Base-by-base conservation (phyloP, 2,329 filamentous ascomycete species). In the Daldinia sp. region DNA sequence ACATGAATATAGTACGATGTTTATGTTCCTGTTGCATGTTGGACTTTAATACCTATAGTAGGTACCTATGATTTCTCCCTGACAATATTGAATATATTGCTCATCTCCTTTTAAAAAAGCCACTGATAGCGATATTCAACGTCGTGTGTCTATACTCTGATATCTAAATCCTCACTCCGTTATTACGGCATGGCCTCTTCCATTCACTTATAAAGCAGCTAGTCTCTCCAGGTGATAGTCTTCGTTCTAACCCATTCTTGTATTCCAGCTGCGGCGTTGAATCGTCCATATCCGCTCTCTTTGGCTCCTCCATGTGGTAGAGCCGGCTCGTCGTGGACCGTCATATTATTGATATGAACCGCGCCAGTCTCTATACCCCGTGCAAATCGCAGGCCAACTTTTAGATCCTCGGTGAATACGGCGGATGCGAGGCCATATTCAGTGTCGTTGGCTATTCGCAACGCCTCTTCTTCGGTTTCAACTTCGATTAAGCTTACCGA, bases 371-470 rank as follows among this genome's bases (percentile, higher is more conserved):
- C 83, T 55, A 89, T 84, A 67, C 82, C 79, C 72, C 80, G 83
- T 3, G 87, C 85, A 33, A 89, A 79, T 18, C 83, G 81, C 58
- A 89, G 69, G 0, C 84, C 87, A 4, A 80, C 80, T 72, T 84
- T 81, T 59, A 92, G 78, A 74, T 90, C 86, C 74, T 85, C 82
- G 0, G 90, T 92, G 76, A 91, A 92, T 5, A 93, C 84, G 0
- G 89, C 85, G 2, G 86, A 86, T 3, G 85, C 83, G 6, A 93
- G 85, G 3, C 90, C 90, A 75, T 91, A 92, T 42, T 91, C 88
- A 3, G 89, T 92, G 72, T 92, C 88, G 73, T 93, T 92, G 18
- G 90, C 89, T 28, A 91, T 80, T 44, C 83, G 82, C 30, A 92
- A 78, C 0, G 89, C 90, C 67, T 91, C 87, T n/a, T 90, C 89